Conservation (phyloP, 2,329 filamentous ascomycete species). For the Chaetomium sp. region DNA sequence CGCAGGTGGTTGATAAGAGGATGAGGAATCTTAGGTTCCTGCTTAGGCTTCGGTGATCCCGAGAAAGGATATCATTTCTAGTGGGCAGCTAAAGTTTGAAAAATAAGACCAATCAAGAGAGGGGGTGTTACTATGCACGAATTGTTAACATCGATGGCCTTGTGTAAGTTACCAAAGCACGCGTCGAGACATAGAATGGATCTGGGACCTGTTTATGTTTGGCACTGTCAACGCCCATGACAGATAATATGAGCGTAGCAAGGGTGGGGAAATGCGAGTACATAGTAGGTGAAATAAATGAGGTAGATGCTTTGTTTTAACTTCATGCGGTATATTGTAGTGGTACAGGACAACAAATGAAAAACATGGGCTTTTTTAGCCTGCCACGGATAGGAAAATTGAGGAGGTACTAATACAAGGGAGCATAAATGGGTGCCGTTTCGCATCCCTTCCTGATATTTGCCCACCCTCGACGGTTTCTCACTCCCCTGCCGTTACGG, state of each 20-base stretch:
- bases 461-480: neutral
- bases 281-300: neutral
- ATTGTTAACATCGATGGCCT: too few species aligned
- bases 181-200: too few species aligned
- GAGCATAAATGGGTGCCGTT: slow-evolving; percentile 3
- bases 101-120: neutral
- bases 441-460: slow-evolving; percentile 6
- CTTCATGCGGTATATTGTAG: slow-evolving; percentile 16
- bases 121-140: too few species aligned
- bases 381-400: neutral
- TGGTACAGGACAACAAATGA: slow-evolving; percentile 19
- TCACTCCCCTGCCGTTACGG: neutral
- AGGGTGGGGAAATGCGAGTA: slow-evolving; percentile 6
- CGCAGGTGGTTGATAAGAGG: too few species aligned
- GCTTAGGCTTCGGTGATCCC: too few species aligned
- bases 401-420: neutral
- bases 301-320: slow-evolving; percentile 14
- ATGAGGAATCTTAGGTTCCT: too few species aligned
- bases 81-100: neutral
- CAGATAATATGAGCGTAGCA: slow-evolving; percentile 7
- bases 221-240: neutral
- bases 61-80: too few species aligned
- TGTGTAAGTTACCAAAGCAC: too few species aligned
- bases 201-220: neutral
- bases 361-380: slow-evolving; percentile 9